Percentiles rank a stretch among this genome's conserved stretches.
Evolutionary conservation across 441 rosid genomes (phyloP).

Genomic region (Arabidopsis lyrata): DNA sequence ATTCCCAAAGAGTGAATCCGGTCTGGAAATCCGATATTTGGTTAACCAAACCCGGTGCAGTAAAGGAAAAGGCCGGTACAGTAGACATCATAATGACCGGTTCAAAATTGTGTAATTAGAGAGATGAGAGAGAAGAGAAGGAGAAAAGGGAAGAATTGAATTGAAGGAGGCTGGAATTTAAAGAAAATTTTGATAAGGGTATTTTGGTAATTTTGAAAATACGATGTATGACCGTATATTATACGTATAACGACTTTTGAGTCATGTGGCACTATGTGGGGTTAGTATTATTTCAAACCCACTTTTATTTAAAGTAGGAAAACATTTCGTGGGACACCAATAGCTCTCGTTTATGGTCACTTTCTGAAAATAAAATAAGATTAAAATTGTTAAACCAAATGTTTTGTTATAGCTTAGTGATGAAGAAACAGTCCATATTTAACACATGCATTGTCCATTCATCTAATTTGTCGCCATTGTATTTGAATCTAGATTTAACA

Average conservation of each 20-base stretch:
- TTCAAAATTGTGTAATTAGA: slow-evolving; percentile 3
- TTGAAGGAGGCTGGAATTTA: slow-evolving; percentile 63
- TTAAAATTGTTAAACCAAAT: slow-evolving; percentile 38
- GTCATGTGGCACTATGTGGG: slow-evolving; percentile 58
- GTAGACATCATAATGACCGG: slow-evolving; percentile 53
- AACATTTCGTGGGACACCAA: slow-evolving; percentile 36
- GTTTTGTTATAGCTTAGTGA: slow-evolving; percentile 54
- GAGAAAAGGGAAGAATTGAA: slow-evolving; percentile 87
- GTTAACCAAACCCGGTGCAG: slow-evolving; percentile 47
- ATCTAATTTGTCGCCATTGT: slow-evolving; percentile 10
- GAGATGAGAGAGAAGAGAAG: slow-evolving; percentile 53
- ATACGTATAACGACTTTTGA: slow-evolving; percentile 49
- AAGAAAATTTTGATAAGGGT: slow-evolving; percentile 24
- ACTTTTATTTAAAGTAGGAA: slow-evolving; percentile 29
- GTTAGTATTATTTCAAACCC: not conserved
- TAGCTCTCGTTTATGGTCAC: not conserved
- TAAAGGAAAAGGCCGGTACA: slow-evolving; percentile 47
- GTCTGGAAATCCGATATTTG: slow-evolving; percentile 51
- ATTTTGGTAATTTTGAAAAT: slow-evolving; percentile 30
- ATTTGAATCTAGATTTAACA: slow-evolving; percentile 1
- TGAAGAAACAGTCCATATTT: slow-evolving; percentile 54
- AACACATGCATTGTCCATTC: slow-evolving; percentile 41
- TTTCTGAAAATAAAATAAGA: slow-evolving; percentile 4
- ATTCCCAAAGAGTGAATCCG: slow-evolving; percentile 67
- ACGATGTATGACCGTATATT: slow-evolving; percentile 12